Evolutionary conservation across 805 yeast genomes (phyloP), one percentile per base, ranked within the genome.

Genomic region (Ascoidea rubescens): DNA sequence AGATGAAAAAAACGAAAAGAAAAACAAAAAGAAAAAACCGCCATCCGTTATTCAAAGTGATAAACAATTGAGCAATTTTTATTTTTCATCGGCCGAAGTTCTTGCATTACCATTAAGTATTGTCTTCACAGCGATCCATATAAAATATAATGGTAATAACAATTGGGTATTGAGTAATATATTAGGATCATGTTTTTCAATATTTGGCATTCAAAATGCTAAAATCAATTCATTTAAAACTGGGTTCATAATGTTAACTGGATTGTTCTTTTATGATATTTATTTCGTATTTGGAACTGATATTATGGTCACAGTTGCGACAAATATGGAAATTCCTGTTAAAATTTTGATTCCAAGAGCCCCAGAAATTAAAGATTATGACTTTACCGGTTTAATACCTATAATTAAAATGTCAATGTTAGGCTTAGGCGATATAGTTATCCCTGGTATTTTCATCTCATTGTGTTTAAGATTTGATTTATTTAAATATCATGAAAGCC

Each of bases 401-500:
- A 52, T 47, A 12, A 52, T 59, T 32, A 54, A 60, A 5, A 62
- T 67, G 55, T 65, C 75, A 5, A 61, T 80, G 50, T 63, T 83
- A 7, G 89, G 88, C 1, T 64, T 82, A 5, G 88, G 88, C 5
- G 89, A 83, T 61, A 72, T 84, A 51, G 77, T 77, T 2, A 63
- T 81, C 12, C 87, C 89, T 0, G 84, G 83, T 0, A 51, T 69
- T 16, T 72, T 78, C 52, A 66, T 78, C 10, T 64, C 82, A 1
- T 63, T 80, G 46, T 75, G 80, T 58, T 65, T 78, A 45, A 69
- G 82, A 53, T 80, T 67, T 60, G 88, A 82, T 63, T 62, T 74
- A 33, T 71, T 60, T 62, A 66, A 58, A 48, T 72, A 72, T 59
- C 63, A 64, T 12, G 46, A 48, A 7, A 56, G 68, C 51, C 55